Evolutionary conservation across 805 yeast species (phyloP), one percentile per base, ranked within the genome.

Genomic region (Spathaspora girioi): DNA sequence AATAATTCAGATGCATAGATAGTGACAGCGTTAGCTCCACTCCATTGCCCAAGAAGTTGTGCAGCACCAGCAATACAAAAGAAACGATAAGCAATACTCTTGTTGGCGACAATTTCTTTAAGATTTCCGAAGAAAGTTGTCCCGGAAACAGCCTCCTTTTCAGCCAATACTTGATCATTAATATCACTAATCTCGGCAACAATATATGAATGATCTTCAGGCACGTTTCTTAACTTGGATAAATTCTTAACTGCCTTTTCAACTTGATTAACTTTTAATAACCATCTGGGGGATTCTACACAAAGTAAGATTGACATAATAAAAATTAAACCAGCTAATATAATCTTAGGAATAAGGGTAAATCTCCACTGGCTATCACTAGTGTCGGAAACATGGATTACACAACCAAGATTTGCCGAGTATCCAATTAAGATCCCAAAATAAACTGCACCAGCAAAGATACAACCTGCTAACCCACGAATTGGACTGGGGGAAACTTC

Each of bases 371-470:
- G 83, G 18, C 10, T 44, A 20, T 51, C 46, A 14, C 45, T 51
- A 6, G 55, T 60, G 42, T 72, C 61, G 35, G 55, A 46, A 11
- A 58, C 48, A 49, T 56, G 58, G 7, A 61, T 35, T 17, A 57
- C 61, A 48, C 56, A 52, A 29, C 65, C 65, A 50, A 56, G 59
- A 59, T 77, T 75, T 29, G 75, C 67, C 53, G 78, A 76, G 56
- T 77, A 76, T 3, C 74, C 77, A 48, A 78, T 47, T 69, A 76
- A 67, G 29, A 77, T 69, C 17, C 85, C 85, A 11, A 80, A 61
- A 59, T 79, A 79, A n/a, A 80, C 83, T 5, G 81, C 75, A 49
- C 84, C 84, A 1, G 83, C 74, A 60, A 79, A 81, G 32, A 78
- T 64, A 62, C 79, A 72, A 45, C 71, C 73, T 54, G 79, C 73